Conservation (phyloP, 306 rosid species). For the Lathyrus sativus region DNA sequence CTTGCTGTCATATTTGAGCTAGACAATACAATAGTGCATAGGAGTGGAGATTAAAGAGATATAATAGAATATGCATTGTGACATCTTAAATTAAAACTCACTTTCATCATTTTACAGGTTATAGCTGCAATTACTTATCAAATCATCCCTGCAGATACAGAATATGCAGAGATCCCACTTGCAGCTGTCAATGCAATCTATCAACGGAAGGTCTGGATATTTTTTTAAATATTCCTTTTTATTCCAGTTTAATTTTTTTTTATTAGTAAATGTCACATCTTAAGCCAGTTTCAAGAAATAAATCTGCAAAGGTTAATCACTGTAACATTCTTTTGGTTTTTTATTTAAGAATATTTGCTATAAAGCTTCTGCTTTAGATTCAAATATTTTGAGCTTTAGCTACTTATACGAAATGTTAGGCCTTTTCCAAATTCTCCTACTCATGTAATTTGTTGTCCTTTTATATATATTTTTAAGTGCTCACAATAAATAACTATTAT, state of each 20-base stretch:
- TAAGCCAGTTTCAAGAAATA: conserved; percentile 23
- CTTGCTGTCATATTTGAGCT: conserved; percentile 11
- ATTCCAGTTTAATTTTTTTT: not conserved
- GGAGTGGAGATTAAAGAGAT: conserved; percentile 3
- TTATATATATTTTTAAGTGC: conserved; percentile 7
- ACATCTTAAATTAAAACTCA: not conserved
- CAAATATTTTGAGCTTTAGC: conserved; percentile 13
- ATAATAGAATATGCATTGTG: not conserved
- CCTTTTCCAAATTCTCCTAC: conserved; percentile 34
- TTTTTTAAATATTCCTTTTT: not conserved
- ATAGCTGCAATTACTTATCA: conserved; percentile 84
- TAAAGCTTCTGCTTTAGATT: conserved; percentile 20
- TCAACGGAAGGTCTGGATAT: conserved; percentile 68
- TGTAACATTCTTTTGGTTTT: not conserved
- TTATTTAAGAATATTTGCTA: not conserved
- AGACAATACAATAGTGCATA: conserved; percentile 11
- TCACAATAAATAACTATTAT: conserved; percentile 9
- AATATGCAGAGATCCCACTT: conserved; percentile 89
- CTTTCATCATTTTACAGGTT: conserved; percentile 51
- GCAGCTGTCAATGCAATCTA: conserved; percentile 67
- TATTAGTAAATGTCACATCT: not conserved
- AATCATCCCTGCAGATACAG: conserved; percentile 86
- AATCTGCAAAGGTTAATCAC: conserved; percentile 20
- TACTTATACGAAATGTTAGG: conserved; percentile 26
- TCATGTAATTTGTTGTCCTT: conserved; percentile 7